These are phyloP conservation scores for Phylloboletellus chloephorus DNA, from an alignment of 1,284 basidiomycete species.

Conservation along the genomic window DNA sequence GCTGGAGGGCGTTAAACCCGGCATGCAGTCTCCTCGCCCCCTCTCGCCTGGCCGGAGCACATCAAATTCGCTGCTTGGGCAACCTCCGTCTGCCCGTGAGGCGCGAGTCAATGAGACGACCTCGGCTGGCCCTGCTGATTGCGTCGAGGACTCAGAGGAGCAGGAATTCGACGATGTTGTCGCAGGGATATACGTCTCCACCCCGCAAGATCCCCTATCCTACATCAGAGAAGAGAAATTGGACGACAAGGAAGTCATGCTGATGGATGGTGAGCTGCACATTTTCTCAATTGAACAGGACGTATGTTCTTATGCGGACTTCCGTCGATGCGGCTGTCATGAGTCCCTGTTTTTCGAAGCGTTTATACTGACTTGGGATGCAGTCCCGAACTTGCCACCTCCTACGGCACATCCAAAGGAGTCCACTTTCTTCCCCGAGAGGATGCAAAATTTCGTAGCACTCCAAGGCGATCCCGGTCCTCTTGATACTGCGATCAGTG, in stretches of 20 bases:
- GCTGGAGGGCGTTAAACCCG: conserved; percentile 9
- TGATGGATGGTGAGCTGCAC: conserved; percentile 47
- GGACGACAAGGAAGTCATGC: conserved; percentile 43
- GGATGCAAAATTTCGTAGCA: conserved; percentile 31
- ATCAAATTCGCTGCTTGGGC: conserved; percentile 37
- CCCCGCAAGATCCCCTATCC: conserved; percentile 21
- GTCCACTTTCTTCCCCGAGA: conserved; percentile 33
- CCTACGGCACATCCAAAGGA: conserved; percentile 41
- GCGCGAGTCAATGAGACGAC: conserved; percentile 12
- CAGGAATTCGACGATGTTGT: conserved; percentile 24
- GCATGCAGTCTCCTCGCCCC: conserved; percentile 28
- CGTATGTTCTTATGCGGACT: conserved; percentile 23
- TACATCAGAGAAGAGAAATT: conserved; percentile 50
- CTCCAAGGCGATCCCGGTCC: conserved; percentile 11
- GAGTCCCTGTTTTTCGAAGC: conserved; percentile 12
- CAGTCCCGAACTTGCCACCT: conserved; percentile 49
- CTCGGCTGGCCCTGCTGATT: neutral
- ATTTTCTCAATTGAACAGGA: conserved; percentile 12
- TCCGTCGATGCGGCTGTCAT: conserved; percentile 18
- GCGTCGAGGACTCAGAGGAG: conserved; percentile 11
- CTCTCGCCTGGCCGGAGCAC: conserved; percentile 29
- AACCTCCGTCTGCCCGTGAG: conserved; percentile 31
- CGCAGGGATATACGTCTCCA: conserved; percentile 25
- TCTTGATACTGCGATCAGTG: neutral
- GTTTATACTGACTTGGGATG: conserved; percentile 17